Percentiles rank a stretch among this genome's conserved stretches.
Conservation (phyloP, 179 eudicot species). For the Pouteria campechiana region DNA sequence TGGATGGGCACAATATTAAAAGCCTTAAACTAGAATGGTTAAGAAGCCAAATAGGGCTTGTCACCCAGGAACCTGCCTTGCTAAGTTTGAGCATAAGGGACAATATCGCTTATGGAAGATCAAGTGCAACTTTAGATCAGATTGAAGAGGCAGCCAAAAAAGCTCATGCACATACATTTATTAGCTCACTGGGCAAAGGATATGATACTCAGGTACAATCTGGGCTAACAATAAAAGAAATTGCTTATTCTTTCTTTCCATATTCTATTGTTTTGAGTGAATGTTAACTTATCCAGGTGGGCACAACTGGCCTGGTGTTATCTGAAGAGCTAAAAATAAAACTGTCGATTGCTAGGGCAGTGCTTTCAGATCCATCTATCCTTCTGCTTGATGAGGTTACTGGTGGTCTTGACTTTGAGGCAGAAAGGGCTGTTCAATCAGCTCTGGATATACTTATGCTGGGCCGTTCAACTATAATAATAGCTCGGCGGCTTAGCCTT, state of each 20-base stretch:
- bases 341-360: slow-evolving; percentile 95
- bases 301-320: slow-evolving; percentile 75
- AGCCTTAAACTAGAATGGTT: slow-evolving; percentile 91
- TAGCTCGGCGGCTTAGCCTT: slow-evolving; percentile 86
- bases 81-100: slow-evolving; percentile 88
- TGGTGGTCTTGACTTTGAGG: slow-evolving; percentile 99
- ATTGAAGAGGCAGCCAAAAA: slow-evolving; percentile 98
- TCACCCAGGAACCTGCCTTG: slow-evolving; percentile 97
- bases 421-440: slow-evolving; percentile 91
- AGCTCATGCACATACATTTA: slow-evolving; percentile 92
- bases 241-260: slow-evolving; percentile 5
- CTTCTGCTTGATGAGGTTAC: slow-evolving; percentile 98
- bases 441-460: slow-evolving; percentile 91
- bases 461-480: slow-evolving; percentile 92
- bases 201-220: slow-evolving; percentile 80
- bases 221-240: not conserved
- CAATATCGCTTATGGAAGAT: slow-evolving; percentile 91
- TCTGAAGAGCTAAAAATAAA: slow-evolving; percentile 96
- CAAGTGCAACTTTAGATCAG: slow-evolving; percentile 62
- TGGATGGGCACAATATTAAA: slow-evolving; percentile 98
- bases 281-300: too few relatives aligned
- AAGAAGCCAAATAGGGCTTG: slow-evolving; percentile 95
- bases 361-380: slow-evolving; percentile 87
- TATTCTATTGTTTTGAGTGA: too few relatives aligned
- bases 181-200: slow-evolving; percentile 88